phyloP scores from a whole-genome alignment of 2,329 filamentous ascomycete species.

The Fusarium domesticum region DNA sequence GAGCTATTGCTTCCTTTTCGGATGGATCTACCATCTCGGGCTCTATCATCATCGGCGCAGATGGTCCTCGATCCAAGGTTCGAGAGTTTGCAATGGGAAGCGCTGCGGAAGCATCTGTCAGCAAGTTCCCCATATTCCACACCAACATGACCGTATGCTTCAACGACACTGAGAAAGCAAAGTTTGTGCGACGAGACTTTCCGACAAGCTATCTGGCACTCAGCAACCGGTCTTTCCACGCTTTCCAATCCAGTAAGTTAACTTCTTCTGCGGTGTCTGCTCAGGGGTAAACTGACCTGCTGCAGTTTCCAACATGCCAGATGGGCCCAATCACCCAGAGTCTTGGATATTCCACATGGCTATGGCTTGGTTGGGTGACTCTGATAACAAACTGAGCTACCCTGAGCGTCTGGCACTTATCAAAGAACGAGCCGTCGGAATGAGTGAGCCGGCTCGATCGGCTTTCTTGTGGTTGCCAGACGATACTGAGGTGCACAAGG shows the following conservation, averaged over 20 bases:
- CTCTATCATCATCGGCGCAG: conserved; percentile 19
- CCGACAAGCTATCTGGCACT: conserved; percentile 23
- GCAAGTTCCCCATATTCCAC: conserved; percentile 25
- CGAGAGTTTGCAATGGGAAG: conserved; percentile 21
- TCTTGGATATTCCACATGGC: conserved; percentile 27
- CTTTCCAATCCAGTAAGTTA: conserved; percentile 22
- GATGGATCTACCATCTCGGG: conserved; percentile 12
- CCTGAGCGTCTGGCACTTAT: conserved; percentile 20
- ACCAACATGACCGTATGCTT: conserved; percentile 26
- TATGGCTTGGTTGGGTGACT: conserved; percentile 23
- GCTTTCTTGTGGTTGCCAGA: conserved; percentile 24
- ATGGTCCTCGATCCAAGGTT: conserved; percentile 19
- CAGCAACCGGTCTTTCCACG: conserved; percentile 22
- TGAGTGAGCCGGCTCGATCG: conserved; percentile 20
- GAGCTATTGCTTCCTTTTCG: conserved; percentile 13
- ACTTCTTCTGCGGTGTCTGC: neutral
- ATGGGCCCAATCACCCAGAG: conserved; percentile 20
- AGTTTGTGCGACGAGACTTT: conserved; percentile 14
- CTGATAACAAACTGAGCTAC: conserved; percentile 14
- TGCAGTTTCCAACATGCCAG: conserved; percentile 24
- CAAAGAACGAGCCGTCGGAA: conserved; percentile 17
- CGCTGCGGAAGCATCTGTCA: conserved; percentile 15
- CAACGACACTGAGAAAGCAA: conserved; percentile 21
- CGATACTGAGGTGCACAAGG: conserved; percentile 23
- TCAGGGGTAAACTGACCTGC: neutral